Evolutionary conservation across 176 grass and related monocot species (phyloP).

Genomic region (Triticum turgidum): DNA sequence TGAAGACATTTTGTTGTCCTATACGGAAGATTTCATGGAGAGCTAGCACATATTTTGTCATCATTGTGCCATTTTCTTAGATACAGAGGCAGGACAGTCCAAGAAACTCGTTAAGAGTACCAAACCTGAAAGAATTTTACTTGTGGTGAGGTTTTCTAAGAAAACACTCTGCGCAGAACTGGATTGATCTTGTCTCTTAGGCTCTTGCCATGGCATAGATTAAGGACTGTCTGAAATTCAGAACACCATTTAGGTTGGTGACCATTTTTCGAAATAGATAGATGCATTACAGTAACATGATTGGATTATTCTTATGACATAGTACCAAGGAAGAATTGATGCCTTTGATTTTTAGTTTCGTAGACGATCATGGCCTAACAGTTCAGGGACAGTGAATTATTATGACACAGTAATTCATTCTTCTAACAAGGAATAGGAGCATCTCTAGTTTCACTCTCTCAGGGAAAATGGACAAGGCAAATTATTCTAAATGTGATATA

Average conservation of each 20-base stretch:
- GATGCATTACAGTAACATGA: background rate
- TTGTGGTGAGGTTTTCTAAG: constrained; percentile 7
- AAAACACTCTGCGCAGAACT: background rate
- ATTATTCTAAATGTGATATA: background rate
- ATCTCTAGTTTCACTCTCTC: too few species aligned
- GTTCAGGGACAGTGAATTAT: background rate
- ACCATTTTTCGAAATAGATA: background rate
- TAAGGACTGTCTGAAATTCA: background rate
- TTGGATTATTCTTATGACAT: background rate
- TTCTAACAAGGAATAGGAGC: too few species aligned
- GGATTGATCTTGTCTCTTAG: background rate
- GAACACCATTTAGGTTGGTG: background rate
- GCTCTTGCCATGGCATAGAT: background rate
- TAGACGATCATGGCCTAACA: background rate
- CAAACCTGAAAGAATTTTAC: background rate
- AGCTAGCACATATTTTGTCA: constrained; percentile 6
- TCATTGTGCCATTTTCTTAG: background rate
- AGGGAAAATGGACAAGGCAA: too few species aligned
- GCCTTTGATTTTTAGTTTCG: background rate
- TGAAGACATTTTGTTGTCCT: background rate
- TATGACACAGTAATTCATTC: too few species aligned
- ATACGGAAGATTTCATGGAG: constrained; percentile 28
- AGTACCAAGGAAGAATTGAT: background rate
- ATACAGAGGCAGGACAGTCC: constrained; percentile 1
- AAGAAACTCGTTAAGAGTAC: background rate